Conservation (phyloP, 2,329 filamentous ascomycete genomes). For the Aulographum hederae region DNA sequence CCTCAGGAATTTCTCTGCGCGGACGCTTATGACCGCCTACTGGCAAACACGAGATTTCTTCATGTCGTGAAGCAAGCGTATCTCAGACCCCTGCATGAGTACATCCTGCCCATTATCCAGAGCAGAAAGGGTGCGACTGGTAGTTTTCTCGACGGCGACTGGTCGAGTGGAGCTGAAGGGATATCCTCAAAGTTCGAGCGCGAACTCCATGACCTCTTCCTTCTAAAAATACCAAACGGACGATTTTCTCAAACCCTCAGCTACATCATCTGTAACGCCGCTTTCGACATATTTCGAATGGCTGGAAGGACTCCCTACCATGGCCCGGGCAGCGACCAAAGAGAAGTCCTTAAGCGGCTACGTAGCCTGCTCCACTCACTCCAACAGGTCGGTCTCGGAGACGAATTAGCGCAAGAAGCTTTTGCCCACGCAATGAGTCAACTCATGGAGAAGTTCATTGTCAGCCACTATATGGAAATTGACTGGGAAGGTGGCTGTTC, state of each 20-base stretch:
- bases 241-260: constrained; percentile 36
- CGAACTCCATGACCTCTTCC: constrained; percentile 46
- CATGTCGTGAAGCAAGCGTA: too few species aligned
- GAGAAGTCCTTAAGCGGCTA: constrained; percentile 29
- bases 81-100: too few species aligned
- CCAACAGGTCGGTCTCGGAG: constrained; percentile 46
- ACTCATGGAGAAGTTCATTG: constrained; percentile 45
- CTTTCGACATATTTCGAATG: constrained; percentile 29
- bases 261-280: constrained; percentile 34
- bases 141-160: too few species aligned
- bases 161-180: too few species aligned
- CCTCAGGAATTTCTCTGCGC: too few species aligned
- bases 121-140: too few species aligned
- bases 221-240: constrained; percentile 37
- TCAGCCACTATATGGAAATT: constrained; percentile 39
- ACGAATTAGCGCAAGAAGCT: constrained; percentile 49
- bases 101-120: too few species aligned
- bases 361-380: constrained; percentile 39
- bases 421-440: constrained; percentile 54
- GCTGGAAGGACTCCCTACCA: constrained; percentile 8
- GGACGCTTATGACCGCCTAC: too few species aligned
- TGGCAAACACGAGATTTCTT: too few species aligned
- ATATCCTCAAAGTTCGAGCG: too few species aligned
- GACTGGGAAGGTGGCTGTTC: constrained; percentile 37
- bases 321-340: constrained; percentile 4